Base-by-base conservation (phyloP, 495 filamentous ascomycete species). In the Apodospora peruviana region DNA sequence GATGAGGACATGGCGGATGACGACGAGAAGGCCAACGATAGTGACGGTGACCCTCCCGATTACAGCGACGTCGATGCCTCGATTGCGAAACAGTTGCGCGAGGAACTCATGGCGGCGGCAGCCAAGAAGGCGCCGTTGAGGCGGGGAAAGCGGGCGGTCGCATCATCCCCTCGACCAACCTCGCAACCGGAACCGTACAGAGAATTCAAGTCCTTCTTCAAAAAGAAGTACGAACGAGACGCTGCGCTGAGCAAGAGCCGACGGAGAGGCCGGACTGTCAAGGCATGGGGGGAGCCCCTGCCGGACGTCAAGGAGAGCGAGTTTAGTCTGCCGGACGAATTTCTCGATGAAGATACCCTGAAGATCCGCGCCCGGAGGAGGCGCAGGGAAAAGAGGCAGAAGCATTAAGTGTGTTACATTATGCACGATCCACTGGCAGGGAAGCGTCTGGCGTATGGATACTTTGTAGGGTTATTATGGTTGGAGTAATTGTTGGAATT, bases 191-290 rank as follows among this genome's bases (percentile, higher is more conserved):
- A 52, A 56, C 74, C 76, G 9, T 68, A 76, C 14, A 81, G 76
- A 54, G 86, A 88, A 18, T 91, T 96, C 61, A 88, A 75, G 2
- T 94, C 88, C 0, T 96, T 96, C 70, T 96, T 86, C 65, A 45
- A 72, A 12, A 90, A 91, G 61, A 79, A 76, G 7, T 79, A 94
- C 56, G 74, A 86, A 38, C 86, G 91, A 27, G 85, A 83, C 3
- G 77, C 82, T 10, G 91, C 93, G 9, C 60, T 91, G 23, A 84
- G 70, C 47, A 78, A 73, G 63, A 71, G 68, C 51, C 75, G 79
- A 39, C 75, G 77, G 47, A 76, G 74, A 52, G 77, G 80, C 19
- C 75, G 54, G 10, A 55, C 56, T 43, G 66, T 70, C 47, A 53
- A 73, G 21, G 78, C 94, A 0, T 97, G 94, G 72, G 93, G 94